Base-by-base conservation (phyloP, 192 early-diverging fungal species). In the Entophlyctis luteolus region DNA sequence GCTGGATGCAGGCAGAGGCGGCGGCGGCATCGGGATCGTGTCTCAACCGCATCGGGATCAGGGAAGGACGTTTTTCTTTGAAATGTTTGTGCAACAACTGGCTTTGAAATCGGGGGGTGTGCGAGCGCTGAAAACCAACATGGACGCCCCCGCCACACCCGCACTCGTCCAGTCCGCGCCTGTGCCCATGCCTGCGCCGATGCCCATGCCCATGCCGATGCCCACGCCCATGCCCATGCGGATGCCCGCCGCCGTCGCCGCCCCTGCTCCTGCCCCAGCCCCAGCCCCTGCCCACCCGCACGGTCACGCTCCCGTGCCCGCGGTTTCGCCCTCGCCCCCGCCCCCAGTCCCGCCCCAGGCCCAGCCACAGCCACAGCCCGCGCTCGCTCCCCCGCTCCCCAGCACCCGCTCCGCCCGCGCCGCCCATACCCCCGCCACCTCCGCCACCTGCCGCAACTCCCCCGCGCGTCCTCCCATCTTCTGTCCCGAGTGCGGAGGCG, bases 401-500 rank as follows among this genome's bases (percentile, higher is more conserved):
- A 47, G 45, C 22, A 22, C 18, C 22, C 18, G 45, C 45, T 47
- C 18, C 45, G 45, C 18, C 45, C 18, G 22, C 18, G 18, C 45
- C 1, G 45, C 18, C 45, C 22, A 22, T 47, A 2, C 45, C 22
- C 45, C 45, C 18, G 18, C 45, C 45, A 22, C 18, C 22, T 47
- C 45, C 18, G 18, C 45, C 18, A 47, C 18, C 22, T 16, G 18
- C 18, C 22, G 18, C 45, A 47, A 47, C 22, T 22, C 45, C 18
- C 22, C 33, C 55, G 25, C 32, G 49, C 49, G 49, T 8, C 5
- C 22, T 6, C 49, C 28, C 22, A 20, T 67, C 35, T 27, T 22
- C 28, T 69, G 55, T 45, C n/a, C 6, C 3, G 22, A 59, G 36
- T 69, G 67, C 39, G 32, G 42, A 14, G 18, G 28, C 8, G 52